A percentile compares a stretch with the other conserved stretches of the same genome.
Conservation (phyloP, 2,329 filamentous ascomycete genomes). For the Elsinoe ampelina region DNA sequence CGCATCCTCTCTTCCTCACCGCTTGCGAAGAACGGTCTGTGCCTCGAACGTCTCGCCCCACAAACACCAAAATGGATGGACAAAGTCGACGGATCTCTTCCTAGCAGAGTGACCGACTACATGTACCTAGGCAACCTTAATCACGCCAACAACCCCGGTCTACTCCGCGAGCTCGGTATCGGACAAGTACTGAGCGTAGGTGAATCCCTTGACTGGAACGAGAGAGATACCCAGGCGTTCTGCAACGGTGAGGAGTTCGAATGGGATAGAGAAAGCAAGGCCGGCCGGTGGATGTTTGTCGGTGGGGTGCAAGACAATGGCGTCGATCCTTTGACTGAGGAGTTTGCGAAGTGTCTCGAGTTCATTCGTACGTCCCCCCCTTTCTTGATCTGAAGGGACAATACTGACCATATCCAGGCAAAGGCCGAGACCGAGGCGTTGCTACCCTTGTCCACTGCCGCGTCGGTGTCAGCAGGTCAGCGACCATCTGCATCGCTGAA, state of each 20-base stretch:
- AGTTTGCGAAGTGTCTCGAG: conserved; percentile 75
- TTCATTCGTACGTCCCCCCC: conserved; percentile 73
- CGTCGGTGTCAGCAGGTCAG: conserved; percentile 88
- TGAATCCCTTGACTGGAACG: conserved; percentile 73
- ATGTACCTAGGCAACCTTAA: conserved; percentile 92
- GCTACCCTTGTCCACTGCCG: conserved; percentile 93
- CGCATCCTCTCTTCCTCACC: conserved; percentile 68
- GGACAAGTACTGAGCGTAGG: conserved; percentile 84
- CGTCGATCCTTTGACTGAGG: conserved; percentile 78
- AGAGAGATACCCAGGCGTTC: conserved; percentile 43
- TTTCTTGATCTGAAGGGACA: neutral
- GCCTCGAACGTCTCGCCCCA: conserved; percentile 34
- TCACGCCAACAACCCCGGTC: conserved; percentile 86
- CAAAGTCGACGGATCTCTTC: conserved; percentile 79
- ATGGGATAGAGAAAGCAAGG: neutral
- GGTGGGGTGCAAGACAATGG: conserved; percentile 92
- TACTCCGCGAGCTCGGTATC: conserved; percentile 73
- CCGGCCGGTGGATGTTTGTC: conserved; percentile 49
- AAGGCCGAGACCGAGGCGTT: conserved; percentile 63
- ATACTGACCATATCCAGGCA: conserved; percentile 46
- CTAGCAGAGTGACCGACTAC: conserved; percentile 79
- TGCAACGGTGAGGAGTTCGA: conserved; percentile 12
- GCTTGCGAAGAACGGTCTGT: conserved; percentile 28
- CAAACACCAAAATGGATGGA: conserved; percentile 70
- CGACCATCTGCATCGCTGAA: conserved; percentile 98